These are phyloP conservation scores for Cyclotella baltica DNA, from an alignment of 108 stramenopile genomes.

Conservation along the genomic window DNA sequence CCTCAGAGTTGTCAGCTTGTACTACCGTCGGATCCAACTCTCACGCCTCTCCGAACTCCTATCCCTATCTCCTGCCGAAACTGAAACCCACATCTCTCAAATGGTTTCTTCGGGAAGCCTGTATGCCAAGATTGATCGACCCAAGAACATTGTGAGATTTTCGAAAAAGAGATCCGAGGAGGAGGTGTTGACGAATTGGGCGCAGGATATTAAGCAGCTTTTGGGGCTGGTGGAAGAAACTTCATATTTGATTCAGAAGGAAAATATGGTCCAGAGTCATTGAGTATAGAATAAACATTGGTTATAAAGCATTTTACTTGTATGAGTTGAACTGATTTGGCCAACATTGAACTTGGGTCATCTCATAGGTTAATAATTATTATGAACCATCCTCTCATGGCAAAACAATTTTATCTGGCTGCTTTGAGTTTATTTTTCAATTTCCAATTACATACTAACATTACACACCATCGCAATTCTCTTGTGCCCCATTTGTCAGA, in stretches of 20 bases:
- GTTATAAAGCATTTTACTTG: too few relatives aligned
- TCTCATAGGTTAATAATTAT: too few relatives aligned
- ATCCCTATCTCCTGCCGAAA: slow-evolving; percentile 65
- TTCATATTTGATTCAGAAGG: slow-evolving; percentile 97
- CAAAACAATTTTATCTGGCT: too few relatives aligned
- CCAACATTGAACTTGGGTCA: too few relatives aligned
- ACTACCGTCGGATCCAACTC: slow-evolving; percentile 92
- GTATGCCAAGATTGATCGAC: slow-evolving; percentile 96
- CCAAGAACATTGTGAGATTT: slow-evolving; percentile 91
- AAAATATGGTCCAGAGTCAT: slow-evolving; percentile 84
- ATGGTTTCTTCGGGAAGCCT: slow-evolving; percentile 90
- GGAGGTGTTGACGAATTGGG: slow-evolving; percentile 94
- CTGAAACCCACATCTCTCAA: slow-evolving; percentile 83
- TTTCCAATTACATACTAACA: too few relatives aligned
- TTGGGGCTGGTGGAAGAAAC: slow-evolving; percentile 95
- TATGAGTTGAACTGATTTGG: too few relatives aligned
- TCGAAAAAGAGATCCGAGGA: slow-evolving; percentile 73
- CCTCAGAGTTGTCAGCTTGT: slow-evolving; percentile 85
- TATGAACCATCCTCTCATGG: too few relatives aligned
- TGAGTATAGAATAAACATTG: background rate
- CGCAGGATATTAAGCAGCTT: slow-evolving; percentile 90
- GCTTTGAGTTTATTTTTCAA: too few relatives aligned
- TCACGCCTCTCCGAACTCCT: slow-evolving; percentile 90
- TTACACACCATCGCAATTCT: too few relatives aligned
- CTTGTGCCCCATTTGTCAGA: too few relatives aligned